Conservation (phyloP, 805 yeast species). For the Cyberlindnera suaveolens region DNA sequence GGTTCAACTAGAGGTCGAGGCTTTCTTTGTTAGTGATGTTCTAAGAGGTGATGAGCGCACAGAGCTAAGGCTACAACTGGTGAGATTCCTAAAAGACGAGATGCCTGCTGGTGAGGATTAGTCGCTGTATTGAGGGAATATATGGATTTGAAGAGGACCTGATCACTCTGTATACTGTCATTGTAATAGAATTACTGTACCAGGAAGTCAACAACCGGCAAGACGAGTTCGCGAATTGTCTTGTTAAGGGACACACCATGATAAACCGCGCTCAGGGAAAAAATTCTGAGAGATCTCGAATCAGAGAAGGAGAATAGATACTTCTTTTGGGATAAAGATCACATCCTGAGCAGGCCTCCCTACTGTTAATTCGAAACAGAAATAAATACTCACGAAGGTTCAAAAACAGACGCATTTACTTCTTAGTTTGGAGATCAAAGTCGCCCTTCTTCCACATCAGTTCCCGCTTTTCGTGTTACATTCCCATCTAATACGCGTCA, state of each 20-base stretch:
- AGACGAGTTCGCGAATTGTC: background rate
- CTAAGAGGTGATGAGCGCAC: conserved; percentile 79
- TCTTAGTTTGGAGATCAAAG: too few relatives aligned
- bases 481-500: background rate
- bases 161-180: too few relatives aligned
- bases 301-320: too few relatives aligned
- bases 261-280: background rate
- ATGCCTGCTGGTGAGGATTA: conserved; percentile 95
- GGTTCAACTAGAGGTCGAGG: conserved; percentile 92
- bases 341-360: too few relatives aligned
- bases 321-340: too few relatives aligned
- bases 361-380: too few relatives aligned
- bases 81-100: conserved; percentile 79
- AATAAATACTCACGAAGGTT: too few relatives aligned
- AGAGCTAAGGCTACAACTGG: conserved; percentile 67
- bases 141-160: background rate
- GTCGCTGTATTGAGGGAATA: background rate
- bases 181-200: background rate
- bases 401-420: too few relatives aligned
- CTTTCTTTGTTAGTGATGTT: conserved; percentile 69
- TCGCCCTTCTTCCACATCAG: background rate
- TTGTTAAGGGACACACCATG: background rate
- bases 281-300: too few relatives aligned
- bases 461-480: background rate
- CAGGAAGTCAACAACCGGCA: background rate